Percentiles rank a stretch among this genome's conserved stretches.
Conservation (phyloP, 768 basidiomycete genomes). For the Melanogaster broomeanus region DNA sequence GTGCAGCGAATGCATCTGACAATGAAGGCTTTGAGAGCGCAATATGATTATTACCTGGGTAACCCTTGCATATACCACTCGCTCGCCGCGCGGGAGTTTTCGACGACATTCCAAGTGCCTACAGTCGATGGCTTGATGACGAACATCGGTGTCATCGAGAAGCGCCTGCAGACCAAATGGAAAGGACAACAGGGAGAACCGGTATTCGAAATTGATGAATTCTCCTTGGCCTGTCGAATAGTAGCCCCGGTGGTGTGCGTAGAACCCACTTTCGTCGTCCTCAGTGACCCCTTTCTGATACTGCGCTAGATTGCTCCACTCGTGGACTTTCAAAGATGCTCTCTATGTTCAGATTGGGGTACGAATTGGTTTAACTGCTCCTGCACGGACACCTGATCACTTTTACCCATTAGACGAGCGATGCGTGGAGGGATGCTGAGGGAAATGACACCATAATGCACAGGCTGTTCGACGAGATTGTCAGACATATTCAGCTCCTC, state of each 20-base stretch:
- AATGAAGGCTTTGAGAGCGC: background rate
- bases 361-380: background rate
- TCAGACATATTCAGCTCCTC: background rate
- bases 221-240: constrained; percentile 2
- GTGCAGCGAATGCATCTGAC: constrained; percentile 1
- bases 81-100: background rate
- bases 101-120: background rate
- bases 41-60: background rate
- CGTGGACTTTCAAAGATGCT: background rate
- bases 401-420: background rate
- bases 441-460: background rate
- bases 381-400: background rate
- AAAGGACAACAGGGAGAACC: background rate
- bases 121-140: background rate
- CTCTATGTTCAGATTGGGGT: background rate
- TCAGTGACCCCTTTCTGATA: background rate
- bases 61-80: constrained; percentile 6
- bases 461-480: background rate
- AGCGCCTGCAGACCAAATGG: background rate
- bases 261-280: background rate
- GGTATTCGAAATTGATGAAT: background rate
- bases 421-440: background rate
- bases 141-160: background rate
- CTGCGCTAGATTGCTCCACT: background rate
- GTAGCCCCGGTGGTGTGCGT: background rate